Base-by-base conservation (phyloP, 1,284 basidiomycete genomes). In the Salmacisia buchloeana region DNA sequence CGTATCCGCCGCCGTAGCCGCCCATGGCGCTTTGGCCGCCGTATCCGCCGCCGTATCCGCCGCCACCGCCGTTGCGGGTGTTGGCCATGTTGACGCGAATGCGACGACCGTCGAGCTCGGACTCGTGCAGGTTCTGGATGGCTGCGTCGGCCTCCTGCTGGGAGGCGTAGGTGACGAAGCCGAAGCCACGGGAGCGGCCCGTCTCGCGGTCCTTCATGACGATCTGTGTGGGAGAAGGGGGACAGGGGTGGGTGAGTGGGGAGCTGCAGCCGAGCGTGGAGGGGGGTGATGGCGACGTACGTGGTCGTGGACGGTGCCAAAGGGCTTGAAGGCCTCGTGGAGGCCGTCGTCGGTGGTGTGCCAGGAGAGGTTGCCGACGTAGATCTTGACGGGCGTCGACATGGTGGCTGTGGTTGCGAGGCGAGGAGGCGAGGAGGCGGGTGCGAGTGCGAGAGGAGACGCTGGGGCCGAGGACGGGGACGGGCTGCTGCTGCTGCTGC, bases 201-300 rank as follows among this genome's bases (percentile, higher is more conserved):
- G 93, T 94, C 81, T 94, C 92, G 79, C 92, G 91, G 84, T 96
- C 93, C 84, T 92, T 90, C 92, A 94, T 94, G 83, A 96, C 92
- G 62, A 78, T 73, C 27, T 43, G 35, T 25, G 13, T 1, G 13
- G 25, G 27, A 54, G 25, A 4, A 43, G 18, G 18, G 12, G 45
- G n/a, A 49, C 27, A 49, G 12, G 27, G 23, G 45, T 25, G 45
- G 45, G 6, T 25, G 41, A 25, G 27, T 49, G 6, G 6, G 10
- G 12, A 7, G 36, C 18, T n/a, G 39, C 18, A 43, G 5, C 4
- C 23, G 18, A 21, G 18, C 23, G 18, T 43, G 41, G 18, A 43
- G 7, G 41, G 6, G 18, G 41, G 41, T 6, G 18, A 21, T 12
- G 41, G 15, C 23, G 41, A 54, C 49, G 25, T 31, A 54, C 49